Conservation (phyloP, 371 early-diverging fungal genomes). For the Zychaea mexicana region DNA sequence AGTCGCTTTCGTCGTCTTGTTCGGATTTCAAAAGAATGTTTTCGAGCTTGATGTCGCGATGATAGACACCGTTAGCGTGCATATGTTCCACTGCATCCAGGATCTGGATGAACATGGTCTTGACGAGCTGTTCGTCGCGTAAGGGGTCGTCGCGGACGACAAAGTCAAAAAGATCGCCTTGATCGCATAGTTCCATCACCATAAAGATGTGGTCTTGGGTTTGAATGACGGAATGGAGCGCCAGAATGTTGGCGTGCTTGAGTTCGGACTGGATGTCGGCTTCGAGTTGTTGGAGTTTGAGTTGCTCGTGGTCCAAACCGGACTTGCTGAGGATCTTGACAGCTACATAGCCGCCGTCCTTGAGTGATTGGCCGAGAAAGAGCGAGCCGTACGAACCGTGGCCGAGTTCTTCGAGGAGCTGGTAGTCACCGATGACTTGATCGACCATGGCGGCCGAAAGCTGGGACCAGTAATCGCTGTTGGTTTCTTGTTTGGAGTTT, state of each 20-base stretch:
- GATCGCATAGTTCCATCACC: constrained; percentile 62
- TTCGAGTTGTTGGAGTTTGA: constrained; percentile 71
- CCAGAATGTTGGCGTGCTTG: constrained; percentile 66
- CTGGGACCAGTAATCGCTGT: constrained; percentile 33
- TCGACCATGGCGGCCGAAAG: constrained; percentile 35
- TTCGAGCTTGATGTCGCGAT: constrained; percentile 81
- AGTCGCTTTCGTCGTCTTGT: constrained; percentile 26
- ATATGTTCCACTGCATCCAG: constrained; percentile 55
- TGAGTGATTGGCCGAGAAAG: constrained; percentile 50
- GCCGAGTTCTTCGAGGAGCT: constrained; percentile 56
- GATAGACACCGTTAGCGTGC: constrained; percentile 59
- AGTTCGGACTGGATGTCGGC: constrained; percentile 69
- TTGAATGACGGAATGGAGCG: constrained; percentile 51
- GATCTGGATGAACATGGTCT: constrained; percentile 50
- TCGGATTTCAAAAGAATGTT: constrained; percentile 63
- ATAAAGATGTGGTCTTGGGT: constrained; percentile 48
- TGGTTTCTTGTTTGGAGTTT: background rate
- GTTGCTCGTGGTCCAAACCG: constrained; percentile 60
- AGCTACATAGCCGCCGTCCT: constrained; percentile 48
- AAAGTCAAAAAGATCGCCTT: constrained; percentile 63
- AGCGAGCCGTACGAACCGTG: constrained; percentile 63
- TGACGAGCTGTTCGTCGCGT: constrained; percentile 32
- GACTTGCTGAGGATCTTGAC: constrained; percentile 72
- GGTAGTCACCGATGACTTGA: constrained; percentile 27
- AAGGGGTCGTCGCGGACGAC: constrained; percentile 34